Conservation (phyloP, 2,329 filamentous ascomycete genomes). For the Hawksworthiomyces lignivorus region DNA sequence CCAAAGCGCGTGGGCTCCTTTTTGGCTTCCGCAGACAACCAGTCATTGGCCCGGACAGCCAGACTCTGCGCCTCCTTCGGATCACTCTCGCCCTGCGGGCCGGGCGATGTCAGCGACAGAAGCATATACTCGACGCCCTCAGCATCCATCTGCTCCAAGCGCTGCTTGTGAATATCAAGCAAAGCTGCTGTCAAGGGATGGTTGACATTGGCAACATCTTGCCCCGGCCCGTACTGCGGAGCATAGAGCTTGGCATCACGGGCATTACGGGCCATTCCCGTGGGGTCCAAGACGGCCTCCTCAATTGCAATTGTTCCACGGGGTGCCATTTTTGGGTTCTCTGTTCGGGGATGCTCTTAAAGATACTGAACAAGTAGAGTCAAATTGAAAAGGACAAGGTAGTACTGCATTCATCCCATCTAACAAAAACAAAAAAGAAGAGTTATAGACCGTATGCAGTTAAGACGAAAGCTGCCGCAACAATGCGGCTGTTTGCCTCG, state of each 20-base stretch:
- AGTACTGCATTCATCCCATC: too few species aligned
- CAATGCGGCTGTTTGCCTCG: too few species aligned
- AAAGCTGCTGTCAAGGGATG: constrained; percentile 21
- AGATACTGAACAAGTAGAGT: too few species aligned
- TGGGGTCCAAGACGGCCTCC: constrained; percentile 27
- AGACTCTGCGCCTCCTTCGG: constrained; percentile 18
- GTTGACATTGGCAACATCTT: constrained; percentile 11
- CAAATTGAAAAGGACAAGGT: too few species aligned
- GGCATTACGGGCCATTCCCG: constrained; percentile 22
- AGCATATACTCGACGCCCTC: constrained; percentile 30
- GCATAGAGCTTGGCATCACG: constrained; percentile 22
- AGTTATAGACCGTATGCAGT: background rate
- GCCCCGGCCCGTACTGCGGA: constrained; percentile 11
- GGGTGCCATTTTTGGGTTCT: too few species aligned
- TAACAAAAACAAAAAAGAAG: background rate
- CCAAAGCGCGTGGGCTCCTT: constrained; percentile 24
- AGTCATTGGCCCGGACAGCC: constrained; percentile 25
- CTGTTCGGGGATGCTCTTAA: too few species aligned
- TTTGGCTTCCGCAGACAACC: constrained; percentile 22
- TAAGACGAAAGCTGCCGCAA: background rate
- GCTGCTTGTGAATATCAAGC: constrained; percentile 23
- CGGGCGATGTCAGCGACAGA: constrained; percentile 26
- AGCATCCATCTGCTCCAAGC: constrained; percentile 25
- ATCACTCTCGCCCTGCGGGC: constrained; percentile 23
- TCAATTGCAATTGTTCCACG: constrained; percentile 28